Conservation (phyloP, 2,329 filamentous ascomycete genomes). For the Hymenoscyphus repandus region DNA sequence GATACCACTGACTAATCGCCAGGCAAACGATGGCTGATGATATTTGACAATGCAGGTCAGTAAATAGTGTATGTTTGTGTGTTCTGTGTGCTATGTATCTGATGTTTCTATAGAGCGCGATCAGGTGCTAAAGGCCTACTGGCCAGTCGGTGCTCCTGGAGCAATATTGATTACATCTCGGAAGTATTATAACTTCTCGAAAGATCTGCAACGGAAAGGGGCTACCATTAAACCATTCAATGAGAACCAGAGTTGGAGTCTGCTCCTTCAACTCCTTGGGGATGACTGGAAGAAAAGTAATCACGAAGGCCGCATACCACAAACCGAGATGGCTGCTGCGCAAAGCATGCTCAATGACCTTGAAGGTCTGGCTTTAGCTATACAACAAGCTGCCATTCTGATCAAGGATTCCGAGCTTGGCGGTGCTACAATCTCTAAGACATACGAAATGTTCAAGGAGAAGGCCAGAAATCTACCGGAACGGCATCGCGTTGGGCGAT, state of each 20-base stretch:
- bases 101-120: too few species aligned
- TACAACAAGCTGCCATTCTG: slow-evolving; percentile 14
- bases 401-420: slow-evolving; percentile 11
- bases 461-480: slow-evolving; percentile 9
- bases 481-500: slow-evolving; percentile 6
- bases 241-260: slow-evolving; percentile 16
- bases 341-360: slow-evolving; percentile 11
- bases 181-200: slow-evolving; percentile 25
- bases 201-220: slow-evolving; percentile 17
- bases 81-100: too few species aligned
- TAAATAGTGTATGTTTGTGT: too few species aligned
- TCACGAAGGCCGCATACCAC: slow-evolving; percentile 9
- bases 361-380: slow-evolving; percentile 16
- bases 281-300: slow-evolving; percentile 15
- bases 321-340: slow-evolving; percentile 13
- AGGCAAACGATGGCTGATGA: slow-evolving; percentile 15
- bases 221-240: slow-evolving; percentile 22
- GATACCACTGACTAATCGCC: background rate
- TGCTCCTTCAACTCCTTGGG: slow-evolving; percentile 19
- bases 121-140: slow-evolving; percentile 21
- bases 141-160: slow-evolving; percentile 21
- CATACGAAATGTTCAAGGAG: slow-evolving; percentile 14
- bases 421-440: slow-evolving; percentile 9
- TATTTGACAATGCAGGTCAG: slow-evolving; percentile 19
- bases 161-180: slow-evolving; percentile 24